Evolutionary conservation across 2,329 filamentous ascomycete species (phyloP).

Genomic region (Colletotrichum zoysiae): DNA sequence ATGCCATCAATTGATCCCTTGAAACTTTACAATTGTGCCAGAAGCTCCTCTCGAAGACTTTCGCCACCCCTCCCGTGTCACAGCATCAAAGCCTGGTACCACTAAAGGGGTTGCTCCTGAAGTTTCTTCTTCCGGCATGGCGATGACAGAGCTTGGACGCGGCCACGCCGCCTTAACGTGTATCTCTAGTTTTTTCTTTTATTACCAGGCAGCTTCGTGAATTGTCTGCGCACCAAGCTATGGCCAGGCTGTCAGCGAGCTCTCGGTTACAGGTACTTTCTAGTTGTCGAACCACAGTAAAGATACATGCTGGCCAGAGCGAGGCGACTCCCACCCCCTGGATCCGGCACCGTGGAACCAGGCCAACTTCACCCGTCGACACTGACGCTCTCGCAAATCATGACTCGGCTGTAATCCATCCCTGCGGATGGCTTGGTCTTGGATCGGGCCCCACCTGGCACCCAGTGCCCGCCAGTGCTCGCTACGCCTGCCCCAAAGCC

Average conservation of each 20-base stretch:
- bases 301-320: constrained; percentile 16
- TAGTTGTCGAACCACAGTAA: neutral
- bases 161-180: constrained; percentile 29
- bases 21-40: neutral
- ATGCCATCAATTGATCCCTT: neutral
- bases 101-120: constrained; percentile 41
- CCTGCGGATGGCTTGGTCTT: constrained; percentile 35
- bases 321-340: constrained; percentile 15
- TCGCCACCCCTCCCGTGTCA: constrained; percentile 1
- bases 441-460: constrained; percentile 14
- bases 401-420: constrained; percentile 31
- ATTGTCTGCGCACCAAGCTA: constrained; percentile 11
- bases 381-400: neutral
- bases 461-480: constrained; percentile 29
- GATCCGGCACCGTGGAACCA: constrained; percentile 7
- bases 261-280: constrained; percentile 23
- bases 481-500: neutral
- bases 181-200: neutral
- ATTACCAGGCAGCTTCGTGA: constrained; percentile 31
- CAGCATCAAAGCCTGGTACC: neutral
- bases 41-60: neutral
- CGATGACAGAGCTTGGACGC: constrained; percentile 33
- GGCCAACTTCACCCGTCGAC: constrained; percentile 10
- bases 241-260: constrained; percentile 11
- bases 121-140: constrained; percentile 37